phyloP scores from a whole-genome alignment of 192 early-diverging fungal genomes.

The Podila horticola region DNA sequence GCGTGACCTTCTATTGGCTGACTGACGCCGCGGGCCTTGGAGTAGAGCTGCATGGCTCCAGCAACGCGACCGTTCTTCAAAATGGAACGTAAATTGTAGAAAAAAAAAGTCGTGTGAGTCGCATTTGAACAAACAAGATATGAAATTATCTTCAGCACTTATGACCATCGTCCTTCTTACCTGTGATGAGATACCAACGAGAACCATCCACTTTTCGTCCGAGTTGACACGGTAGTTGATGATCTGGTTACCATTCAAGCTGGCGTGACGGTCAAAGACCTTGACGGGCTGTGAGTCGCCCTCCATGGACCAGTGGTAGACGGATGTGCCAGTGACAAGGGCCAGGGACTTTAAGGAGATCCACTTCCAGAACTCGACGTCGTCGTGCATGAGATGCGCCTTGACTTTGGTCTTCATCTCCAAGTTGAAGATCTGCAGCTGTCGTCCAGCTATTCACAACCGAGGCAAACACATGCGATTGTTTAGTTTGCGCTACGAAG shows the following conservation, averaged over 20 bases:
- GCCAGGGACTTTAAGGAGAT: slow-evolving; percentile 86
- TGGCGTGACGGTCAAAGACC: slow-evolving; percentile 93
- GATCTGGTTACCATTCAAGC: slow-evolving; percentile 88
- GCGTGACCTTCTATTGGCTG: slow-evolving; percentile 98
- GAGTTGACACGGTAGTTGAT: slow-evolving; percentile 95
- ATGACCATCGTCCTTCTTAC: slow-evolving; percentile 25
- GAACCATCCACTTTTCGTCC: slow-evolving; percentile 94
- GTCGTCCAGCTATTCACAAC: slow-evolving; percentile 72
- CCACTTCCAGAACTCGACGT: slow-evolving; percentile 95
- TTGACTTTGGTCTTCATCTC: slow-evolving; percentile 97
- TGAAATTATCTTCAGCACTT: no score
- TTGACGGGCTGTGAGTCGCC: slow-evolving; percentile 86
- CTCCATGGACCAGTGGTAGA: slow-evolving; percentile 98
- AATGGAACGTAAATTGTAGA: neutral
- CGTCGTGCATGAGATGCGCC: slow-evolving; percentile 91
- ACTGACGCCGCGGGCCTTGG: slow-evolving; percentile 89
- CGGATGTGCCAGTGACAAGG: slow-evolving; percentile 86
- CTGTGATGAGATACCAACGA: slow-evolving; percentile 93
- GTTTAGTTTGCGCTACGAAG: neutral
- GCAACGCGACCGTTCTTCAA: slow-evolving; percentile 84
- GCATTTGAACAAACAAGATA: neutral
- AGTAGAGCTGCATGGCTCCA: slow-evolving; percentile 97
- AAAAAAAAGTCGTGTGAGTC: neutral
- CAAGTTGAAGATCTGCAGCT: slow-evolving; percentile 98
- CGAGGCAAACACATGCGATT: neutral